These are phyloP conservation scores for Globisporangium lucens DNA, from an alignment of 352 stramenopile species.

Conservation along the genomic window DNA sequence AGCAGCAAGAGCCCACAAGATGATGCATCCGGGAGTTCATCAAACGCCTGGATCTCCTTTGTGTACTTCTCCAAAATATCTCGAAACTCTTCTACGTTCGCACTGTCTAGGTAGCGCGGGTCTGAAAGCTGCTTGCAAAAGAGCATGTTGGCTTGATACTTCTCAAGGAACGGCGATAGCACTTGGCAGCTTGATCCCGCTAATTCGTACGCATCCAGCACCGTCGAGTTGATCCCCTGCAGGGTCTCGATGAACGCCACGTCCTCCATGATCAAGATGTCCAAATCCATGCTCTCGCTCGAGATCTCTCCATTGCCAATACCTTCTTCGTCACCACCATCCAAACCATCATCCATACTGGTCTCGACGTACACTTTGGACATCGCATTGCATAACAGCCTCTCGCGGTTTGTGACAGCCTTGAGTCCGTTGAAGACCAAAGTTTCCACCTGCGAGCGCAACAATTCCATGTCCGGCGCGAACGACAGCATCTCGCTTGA, in stretches of 20 bases:
- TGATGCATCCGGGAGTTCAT: constrained; percentile 41
- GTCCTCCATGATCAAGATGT: constrained; percentile 83
- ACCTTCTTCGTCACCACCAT: constrained; percentile 33
- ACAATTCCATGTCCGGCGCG: constrained; percentile 39
- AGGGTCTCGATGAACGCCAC: constrained; percentile 52
- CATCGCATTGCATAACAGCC: constrained; percentile 58
- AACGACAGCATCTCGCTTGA: constrained; percentile 44
- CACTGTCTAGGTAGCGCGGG: constrained; percentile 16
- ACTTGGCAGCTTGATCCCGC: constrained; percentile 48
- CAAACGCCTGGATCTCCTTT: constrained; percentile 46
- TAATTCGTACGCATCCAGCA: constrained; percentile 50
- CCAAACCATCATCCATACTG: constrained; percentile 41
- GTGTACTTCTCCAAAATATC: constrained; percentile 65
- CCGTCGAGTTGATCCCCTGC: constrained; percentile 43
- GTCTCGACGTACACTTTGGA: constrained; percentile 68
- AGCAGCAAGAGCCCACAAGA: constrained; percentile 56
- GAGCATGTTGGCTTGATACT: constrained; percentile 66
- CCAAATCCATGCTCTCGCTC: constrained; percentile 57
- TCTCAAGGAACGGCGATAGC: constrained; percentile 73
- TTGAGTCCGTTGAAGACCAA: constrained; percentile 67
- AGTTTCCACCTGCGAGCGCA: constrained; percentile 69
- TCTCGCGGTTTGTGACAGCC: constrained; percentile 58
- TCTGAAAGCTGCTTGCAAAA: constrained; percentile 52
- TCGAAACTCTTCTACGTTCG: constrained; percentile 59
- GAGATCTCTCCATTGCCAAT: constrained; percentile 29